Conservation (phyloP, 163 green algal species). For the Chlamydomonas reinhardtii region DNA sequence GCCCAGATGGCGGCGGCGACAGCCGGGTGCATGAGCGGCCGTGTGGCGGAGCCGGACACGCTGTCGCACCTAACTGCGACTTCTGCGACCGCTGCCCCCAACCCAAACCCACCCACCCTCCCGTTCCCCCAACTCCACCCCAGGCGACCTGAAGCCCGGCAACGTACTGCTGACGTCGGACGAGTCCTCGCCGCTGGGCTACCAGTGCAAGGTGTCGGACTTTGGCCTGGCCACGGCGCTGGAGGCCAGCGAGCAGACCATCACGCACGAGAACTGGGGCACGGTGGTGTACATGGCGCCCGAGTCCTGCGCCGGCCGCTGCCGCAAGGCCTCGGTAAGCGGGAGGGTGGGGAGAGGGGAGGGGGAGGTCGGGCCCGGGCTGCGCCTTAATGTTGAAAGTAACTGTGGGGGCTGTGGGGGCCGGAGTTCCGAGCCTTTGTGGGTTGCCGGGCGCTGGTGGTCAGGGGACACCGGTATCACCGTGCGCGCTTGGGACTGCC, state of each 20-base stretch:
- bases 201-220: conserved; percentile 44
- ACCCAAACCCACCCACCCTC: too few species aligned
- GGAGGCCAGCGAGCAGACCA: conserved; percentile 42
- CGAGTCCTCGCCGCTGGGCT: conserved; percentile 9
- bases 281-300: conserved; percentile 42
- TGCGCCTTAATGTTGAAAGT: too few species aligned
- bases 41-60: too few species aligned
- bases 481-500: too few species aligned
- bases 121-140: background rate
- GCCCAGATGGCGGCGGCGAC: too few species aligned
- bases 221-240: conserved; percentile 38
- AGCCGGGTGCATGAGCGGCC: too few species aligned
- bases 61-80: too few species aligned
- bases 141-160: conserved; percentile 40
- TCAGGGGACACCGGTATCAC: too few species aligned
- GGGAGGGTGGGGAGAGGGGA: background rate
- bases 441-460: too few species aligned
- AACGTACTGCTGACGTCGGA: conserved; percentile 34
- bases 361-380: background rate
- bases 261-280: conserved; percentile 48
- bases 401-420: too few species aligned
- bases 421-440: too few species aligned
- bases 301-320: conserved; percentile 28
- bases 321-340: conserved; percentile 39
- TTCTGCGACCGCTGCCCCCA: too few species aligned